Percentiles rank a stretch among this genome's conserved stretches.
Conservation (phyloP, 768 basidiomycete genomes). For the Xanthoconium stramineum region DNA sequence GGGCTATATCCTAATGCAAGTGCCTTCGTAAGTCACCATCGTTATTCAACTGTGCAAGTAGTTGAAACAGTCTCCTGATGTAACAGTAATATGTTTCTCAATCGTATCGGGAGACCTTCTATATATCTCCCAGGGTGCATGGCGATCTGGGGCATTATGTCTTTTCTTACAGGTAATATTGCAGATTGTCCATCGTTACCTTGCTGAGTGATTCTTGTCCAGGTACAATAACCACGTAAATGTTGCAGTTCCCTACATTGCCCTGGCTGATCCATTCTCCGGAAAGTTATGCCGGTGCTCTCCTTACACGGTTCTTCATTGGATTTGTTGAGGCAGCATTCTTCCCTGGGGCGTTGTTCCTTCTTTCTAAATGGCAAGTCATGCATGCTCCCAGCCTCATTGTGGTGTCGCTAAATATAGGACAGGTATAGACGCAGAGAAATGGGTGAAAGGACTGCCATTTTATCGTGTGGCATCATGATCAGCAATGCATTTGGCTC, state of each 20-base stretch:
- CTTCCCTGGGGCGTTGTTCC: conserved; percentile 59
- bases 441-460: conserved; percentile 63
- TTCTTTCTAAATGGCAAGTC: conserved; percentile 33
- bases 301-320: conserved; percentile 70
- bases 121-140: conserved; percentile 65
- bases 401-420: conserved; percentile 44
- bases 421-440: conserved; percentile 68
- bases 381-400: background rate
- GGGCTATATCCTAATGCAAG: conserved; percentile 77
- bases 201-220: background rate
- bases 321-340: conserved; percentile 75
- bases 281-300: conserved; percentile 57
- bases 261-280: background rate
- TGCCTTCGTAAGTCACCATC: conserved; percentile 56
- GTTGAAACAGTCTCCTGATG: background rate
- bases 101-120: conserved; percentile 65
- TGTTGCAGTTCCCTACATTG: background rate
- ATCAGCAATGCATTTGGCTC: conserved; percentile 83
- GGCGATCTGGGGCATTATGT: conserved; percentile 67
- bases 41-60: background rate
- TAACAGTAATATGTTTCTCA: conserved; percentile 68
- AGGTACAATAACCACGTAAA: conserved; percentile 43
- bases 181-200: background rate
- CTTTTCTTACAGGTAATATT: conserved; percentile 47
- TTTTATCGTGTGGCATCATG: conserved; percentile 68